Evolutionary conservation across 371 early-diverging fungal species (phyloP).

Genomic region (Mucor lusitanicus): DNA sequence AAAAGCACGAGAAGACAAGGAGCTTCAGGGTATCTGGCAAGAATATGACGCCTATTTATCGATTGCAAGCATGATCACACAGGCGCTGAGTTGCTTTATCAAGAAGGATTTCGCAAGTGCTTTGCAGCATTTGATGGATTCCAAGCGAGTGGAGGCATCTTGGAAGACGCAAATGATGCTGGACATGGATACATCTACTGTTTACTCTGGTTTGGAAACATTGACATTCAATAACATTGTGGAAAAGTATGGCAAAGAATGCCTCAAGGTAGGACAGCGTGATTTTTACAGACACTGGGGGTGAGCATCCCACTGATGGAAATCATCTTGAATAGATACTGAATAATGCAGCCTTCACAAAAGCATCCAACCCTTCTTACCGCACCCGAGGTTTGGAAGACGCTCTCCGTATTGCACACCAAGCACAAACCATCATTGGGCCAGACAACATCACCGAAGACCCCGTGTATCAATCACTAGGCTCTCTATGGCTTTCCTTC

Average conservation of each 20-base stretch:
- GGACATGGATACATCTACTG: conserved; percentile 16
- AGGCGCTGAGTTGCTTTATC: conserved; percentile 22
- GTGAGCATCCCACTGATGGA: too few species aligned
- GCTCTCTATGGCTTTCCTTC: conserved; percentile 40
- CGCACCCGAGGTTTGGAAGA: conserved; percentile 43
- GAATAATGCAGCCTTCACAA: conserved; percentile 28
- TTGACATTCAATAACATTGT: conserved; percentile 23
- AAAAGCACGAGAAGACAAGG: conserved; percentile 12
- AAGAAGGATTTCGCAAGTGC: conserved; percentile 19
- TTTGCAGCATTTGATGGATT: conserved; percentile 22
- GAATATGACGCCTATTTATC: conserved; percentile 26
- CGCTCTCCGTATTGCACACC: conserved; percentile 34
- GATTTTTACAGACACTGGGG: too few species aligned
- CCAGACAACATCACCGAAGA: conserved; percentile 31
- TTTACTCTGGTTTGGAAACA: conserved; percentile 21
- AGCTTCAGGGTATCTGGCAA: conserved; percentile 17
- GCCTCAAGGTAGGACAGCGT: conserved; percentile 25
- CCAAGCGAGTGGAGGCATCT: conserved; percentile 27
- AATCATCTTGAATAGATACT: conserved; percentile 14
- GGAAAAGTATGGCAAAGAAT: conserved; percentile 29
- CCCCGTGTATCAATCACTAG: conserved; percentile 23
- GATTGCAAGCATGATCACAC: conserved; percentile 16
- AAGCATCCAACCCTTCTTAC: conserved; percentile 35
- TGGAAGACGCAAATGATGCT: conserved; percentile 39
- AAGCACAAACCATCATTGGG: conserved; percentile 40